Base-by-base conservation (phyloP, 2,329 filamentous ascomycete species). In the Colletotrichum zoysiae region DNA sequence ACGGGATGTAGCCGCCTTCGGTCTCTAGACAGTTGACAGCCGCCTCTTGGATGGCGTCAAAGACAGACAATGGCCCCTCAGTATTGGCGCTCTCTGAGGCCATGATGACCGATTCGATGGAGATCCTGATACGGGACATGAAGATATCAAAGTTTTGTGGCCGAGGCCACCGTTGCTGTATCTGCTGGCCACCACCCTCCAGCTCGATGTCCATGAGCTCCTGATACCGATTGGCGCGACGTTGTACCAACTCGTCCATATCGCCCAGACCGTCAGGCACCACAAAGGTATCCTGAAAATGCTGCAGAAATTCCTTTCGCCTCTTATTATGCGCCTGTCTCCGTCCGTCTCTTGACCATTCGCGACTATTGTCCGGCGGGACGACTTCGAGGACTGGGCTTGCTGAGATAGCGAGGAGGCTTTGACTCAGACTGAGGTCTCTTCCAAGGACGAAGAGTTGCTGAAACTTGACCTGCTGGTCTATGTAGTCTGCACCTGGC, bases 191-290 rank as follows among this genome's bases (percentile, higher is more conserved):
- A 5, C 57, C 35, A n/a, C 14, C 23, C 12, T 60, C 42, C 26
- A 48, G 53, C 23, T 8, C 48, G 6, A 40, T 57, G 12, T 57
- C 35, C 16, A 71, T 56, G 26, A 64, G 57, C 38, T 65, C 63
- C 33, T 64, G 60, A n/a, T 64, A 67, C 18, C 68, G 53, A 42
- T 51, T 63, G 38, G 64, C 53, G n/a, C 63, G 67, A 42, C 57
- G 71, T 38, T 67, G 67, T 26, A 72, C 64, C 12, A 74, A 60
- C n/a, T 74, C 61, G 35, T 73, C 70, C 59, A 71, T 65, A 42
- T 75, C 70, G 23, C 66, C 73, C 26, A 74, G 56, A 2, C 70
- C 73, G 42, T 75, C 74, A 5, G 74, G 70, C 18, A 75, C 70
- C 18, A 71, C 70, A n/a, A 75, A 75, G 2, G 67, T 68, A 14